Evolutionary conservation across 2,329 filamentous ascomycete species (phyloP).

Genomic region (Cadophora gregata): DNA sequence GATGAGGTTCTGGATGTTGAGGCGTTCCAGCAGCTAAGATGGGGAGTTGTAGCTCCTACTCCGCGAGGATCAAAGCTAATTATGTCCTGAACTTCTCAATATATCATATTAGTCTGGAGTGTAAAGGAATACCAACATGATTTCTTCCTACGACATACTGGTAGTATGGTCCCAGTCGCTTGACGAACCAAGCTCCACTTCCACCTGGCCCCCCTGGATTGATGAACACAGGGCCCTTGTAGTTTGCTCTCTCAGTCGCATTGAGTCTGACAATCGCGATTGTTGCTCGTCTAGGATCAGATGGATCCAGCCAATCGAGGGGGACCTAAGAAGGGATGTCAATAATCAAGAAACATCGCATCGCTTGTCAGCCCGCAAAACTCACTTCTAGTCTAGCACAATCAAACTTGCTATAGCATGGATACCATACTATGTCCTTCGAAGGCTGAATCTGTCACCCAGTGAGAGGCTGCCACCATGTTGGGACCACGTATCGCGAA

Average conservation of each 20-base stretch:
- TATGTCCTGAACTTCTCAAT: conserved; percentile 50
- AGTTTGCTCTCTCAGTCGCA: conserved; percentile 33
- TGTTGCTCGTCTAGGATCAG: conserved; percentile 25
- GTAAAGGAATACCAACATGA: conserved; percentile 45
- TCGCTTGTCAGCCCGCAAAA: background rate
- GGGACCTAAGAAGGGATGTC: conserved; percentile 24
- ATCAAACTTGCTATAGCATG: conserved; percentile 35
- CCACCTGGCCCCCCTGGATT: conserved; percentile 54
- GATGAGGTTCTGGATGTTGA: background rate
- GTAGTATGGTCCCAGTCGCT: conserved; percentile 35
- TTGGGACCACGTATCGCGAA: background rate
- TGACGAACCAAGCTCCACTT: conserved; percentile 46
- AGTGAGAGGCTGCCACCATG: background rate
- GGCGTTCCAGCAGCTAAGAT: conserved; percentile 54
- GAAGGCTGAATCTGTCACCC: conserved; percentile 22
- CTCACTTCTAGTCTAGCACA: conserved; percentile 38
- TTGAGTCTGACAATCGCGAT: conserved; percentile 35
- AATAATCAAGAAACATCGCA: background rate
- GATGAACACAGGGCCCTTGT: conserved; percentile 35
- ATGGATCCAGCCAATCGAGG: conserved; percentile 37
- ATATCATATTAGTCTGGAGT: background rate
- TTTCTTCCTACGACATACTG: conserved; percentile 56
- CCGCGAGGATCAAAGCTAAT: conserved; percentile 59
- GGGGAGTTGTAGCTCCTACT: conserved; percentile 52
- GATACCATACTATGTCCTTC: conserved; percentile 35